Conservation (phyloP, 2,329 filamentous ascomycete species). For the Neoarthrinium moseri region DNA sequence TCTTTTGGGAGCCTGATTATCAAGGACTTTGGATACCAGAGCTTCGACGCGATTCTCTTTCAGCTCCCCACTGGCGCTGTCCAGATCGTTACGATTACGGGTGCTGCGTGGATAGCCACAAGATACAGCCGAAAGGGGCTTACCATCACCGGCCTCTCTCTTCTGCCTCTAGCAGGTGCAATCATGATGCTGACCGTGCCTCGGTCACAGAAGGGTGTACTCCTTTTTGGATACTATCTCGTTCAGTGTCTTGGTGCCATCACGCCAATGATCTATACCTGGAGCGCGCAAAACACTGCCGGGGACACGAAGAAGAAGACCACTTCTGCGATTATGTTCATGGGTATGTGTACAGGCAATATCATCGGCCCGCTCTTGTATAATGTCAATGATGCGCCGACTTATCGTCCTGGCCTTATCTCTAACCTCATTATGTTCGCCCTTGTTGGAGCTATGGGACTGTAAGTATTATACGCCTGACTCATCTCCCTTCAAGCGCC, state of each 20-base stretch:
- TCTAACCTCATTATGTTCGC: slow-evolving; percentile 61
- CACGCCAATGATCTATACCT: slow-evolving; percentile 56
- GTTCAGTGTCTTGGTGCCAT: slow-evolving; percentile 37
- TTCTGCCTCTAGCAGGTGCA: slow-evolving; percentile 38
- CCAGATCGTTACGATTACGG: slow-evolving; percentile 29
- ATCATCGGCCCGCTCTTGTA: slow-evolving; percentile 65
- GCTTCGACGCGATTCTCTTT: slow-evolving; percentile 38
- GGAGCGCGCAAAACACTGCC: slow-evolving; percentile 58
- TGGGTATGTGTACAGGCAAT: slow-evolving; percentile 62
- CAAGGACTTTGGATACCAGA: slow-evolving; percentile 37
- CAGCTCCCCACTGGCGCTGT: slow-evolving; percentile 38
- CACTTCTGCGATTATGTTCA: slow-evolving; percentile 59
- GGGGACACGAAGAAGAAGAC: slow-evolving; percentile 68
- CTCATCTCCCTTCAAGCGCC: not conserved
- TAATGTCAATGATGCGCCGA: slow-evolving; percentile 55
- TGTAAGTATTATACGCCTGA: slow-evolving; percentile 17
- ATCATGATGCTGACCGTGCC: slow-evolving; percentile 48
- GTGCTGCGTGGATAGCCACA: slow-evolving; percentile 41
- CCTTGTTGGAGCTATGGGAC: slow-evolving; percentile 46
- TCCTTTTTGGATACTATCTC: slow-evolving; percentile 51
- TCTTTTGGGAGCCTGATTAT: slow-evolving; percentile 39
- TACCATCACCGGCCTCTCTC: slow-evolving; percentile 36
- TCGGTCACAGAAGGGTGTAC: slow-evolving; percentile 42
- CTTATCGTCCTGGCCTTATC: slow-evolving; percentile 56
- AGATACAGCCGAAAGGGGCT: slow-evolving; percentile 40